Evolutionary conservation across 345 rosid genomes (phyloP), one percentile per base, ranked within the genome.

Genomic region (Eucalyptus cloeziana): DNA sequence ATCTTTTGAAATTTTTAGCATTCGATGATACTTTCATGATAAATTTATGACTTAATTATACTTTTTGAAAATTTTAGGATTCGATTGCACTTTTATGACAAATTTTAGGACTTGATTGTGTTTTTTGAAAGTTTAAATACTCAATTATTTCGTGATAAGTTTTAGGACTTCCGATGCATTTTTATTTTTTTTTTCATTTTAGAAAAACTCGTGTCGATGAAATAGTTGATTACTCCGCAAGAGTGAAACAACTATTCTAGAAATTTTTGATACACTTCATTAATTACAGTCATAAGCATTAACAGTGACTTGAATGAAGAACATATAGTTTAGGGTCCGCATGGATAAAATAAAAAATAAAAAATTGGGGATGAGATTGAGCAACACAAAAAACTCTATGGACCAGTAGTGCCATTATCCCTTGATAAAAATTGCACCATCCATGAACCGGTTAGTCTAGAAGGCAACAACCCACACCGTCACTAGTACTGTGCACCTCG

Each of bases 21-120:
- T 52, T 52, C 0, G 0, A 52, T 3, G 0, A 10, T 52, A 21
- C 1, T 52, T 52, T 52, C 25, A 19, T 52, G 58, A 52, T 21
- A 21, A 52, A 52, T 52, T 52, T 52, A 52, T 21, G 5, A 52
- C 25, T 21, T 21, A 10, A 52, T 52, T 52, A 52, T 21, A 52
- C 1, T 52, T 19, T 52, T 52, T 19, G 58, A 52, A 52, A 52
- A 19, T 52, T 52, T 52, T 52, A 52, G 10, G 0, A 52, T 0
- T 52, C 1, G 19, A 52, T 19, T 19, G 0, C 4, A 52, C 0
- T 52, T 19, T 19, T 17, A 52, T 52, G 56, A 52, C 2, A 19
- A 52, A 52, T 52, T 52, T 52, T 52, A 52, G 0, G 2, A 52
- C 24, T 52, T 52, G 25, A 52, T 21, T 8, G 5, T 19, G 22